phyloP scores from a whole-genome alignment of 2,329 filamentous ascomycete species.

The Penicillium sp. region DNA sequence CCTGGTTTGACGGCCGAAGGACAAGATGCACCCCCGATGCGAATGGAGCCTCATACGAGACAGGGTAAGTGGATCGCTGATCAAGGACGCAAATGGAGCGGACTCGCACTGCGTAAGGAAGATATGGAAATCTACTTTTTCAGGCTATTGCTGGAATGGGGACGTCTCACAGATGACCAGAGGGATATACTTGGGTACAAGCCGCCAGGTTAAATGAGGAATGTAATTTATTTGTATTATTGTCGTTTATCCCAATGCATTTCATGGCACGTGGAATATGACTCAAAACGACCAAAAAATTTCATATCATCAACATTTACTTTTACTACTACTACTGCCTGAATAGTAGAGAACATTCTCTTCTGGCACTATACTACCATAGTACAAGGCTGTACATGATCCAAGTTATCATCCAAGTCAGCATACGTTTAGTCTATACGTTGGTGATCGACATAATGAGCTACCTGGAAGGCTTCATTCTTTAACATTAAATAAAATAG shows the following conservation, averaged over 20 bases:
- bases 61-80: conserved; percentile 70
- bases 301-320: too few species aligned
- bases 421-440: too few species aligned
- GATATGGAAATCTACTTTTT: conserved; percentile 86
- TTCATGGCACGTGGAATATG: neutral
- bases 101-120: conserved; percentile 65
- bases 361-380: too few species aligned
- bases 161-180: conserved; percentile 66
- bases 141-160: conserved; percentile 77
- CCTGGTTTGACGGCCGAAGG: conserved; percentile 22
- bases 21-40: conserved; percentile 39
- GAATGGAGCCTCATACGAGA: conserved; percentile 54
- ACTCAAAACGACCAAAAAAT: neutral
- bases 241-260: neutral
- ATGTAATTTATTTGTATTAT: conserved; percentile 1
- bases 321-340: too few species aligned
- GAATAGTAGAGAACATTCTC: too few species aligned
- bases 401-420: too few species aligned
- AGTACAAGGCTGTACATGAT: too few species aligned
- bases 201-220: conserved; percentile 8
- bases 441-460: too few species aligned
- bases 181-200: conserved; percentile 54
- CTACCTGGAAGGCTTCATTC: too few species aligned
- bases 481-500: too few species aligned
- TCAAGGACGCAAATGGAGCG: conserved; percentile 68